Conservation (phyloP, 352 stramenopile genomes). For the Pilasporangium apinafurcum region DNA sequence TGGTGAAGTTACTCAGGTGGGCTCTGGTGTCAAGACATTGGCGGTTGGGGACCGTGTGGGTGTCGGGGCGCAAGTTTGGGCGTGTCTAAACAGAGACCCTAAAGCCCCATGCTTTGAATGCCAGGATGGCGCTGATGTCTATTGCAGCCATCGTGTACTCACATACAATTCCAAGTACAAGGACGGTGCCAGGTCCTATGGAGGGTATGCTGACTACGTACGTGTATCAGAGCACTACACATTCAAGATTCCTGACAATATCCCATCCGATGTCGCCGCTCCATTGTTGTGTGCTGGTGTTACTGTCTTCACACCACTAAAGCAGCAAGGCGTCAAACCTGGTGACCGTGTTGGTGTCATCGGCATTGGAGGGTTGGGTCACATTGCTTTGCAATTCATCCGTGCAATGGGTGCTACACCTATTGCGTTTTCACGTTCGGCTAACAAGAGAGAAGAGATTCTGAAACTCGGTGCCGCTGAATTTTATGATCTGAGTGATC, state of each 20-base stretch:
- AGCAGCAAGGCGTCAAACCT: constrained; percentile 31
- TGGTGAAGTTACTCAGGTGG: constrained; percentile 25
- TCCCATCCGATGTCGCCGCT: constrained; percentile 47
- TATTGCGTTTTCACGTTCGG: constrained; percentile 56
- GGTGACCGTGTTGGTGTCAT: constrained; percentile 60
- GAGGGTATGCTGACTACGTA: constrained; percentile 70
- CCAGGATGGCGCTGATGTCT: constrained; percentile 42
- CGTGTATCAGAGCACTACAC: constrained; percentile 55
- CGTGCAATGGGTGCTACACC: constrained; percentile 53
- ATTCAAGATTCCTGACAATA: constrained; percentile 65
- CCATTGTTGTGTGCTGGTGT: constrained; percentile 82
- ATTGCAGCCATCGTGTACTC: constrained; percentile 33
- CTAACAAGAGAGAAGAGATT: constrained; percentile 48
- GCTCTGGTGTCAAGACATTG: neutral
- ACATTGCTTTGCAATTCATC: constrained; percentile 82
- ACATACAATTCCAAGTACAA: constrained; percentile 47
- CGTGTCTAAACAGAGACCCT: constrained; percentile 3
- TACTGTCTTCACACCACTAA: constrained; percentile 74
- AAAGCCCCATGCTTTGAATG: constrained; percentile 53
- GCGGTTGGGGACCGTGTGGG: constrained; percentile 1
- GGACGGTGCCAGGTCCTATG: constrained; percentile 26
- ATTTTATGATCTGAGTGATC: constrained; percentile 45
- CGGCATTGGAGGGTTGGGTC: constrained; percentile 80
- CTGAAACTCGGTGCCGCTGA: constrained; percentile 52
- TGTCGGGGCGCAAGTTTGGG: constrained; percentile 6